Conservation (phyloP, 2,329 filamentous ascomycete genomes). For the Kalaharituber pfeilii region DNA sequence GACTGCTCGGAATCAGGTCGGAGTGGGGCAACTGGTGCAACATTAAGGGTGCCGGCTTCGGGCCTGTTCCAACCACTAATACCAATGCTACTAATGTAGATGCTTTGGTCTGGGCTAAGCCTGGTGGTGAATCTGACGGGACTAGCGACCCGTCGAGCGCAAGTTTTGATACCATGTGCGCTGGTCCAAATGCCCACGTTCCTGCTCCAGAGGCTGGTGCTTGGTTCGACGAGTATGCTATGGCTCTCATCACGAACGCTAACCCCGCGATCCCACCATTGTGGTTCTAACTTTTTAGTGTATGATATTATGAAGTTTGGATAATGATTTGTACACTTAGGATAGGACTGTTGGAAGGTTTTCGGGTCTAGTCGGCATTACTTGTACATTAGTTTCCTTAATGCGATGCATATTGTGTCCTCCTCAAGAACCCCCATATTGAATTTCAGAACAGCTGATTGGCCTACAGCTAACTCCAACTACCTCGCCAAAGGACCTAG, state of each 20-base stretch:
- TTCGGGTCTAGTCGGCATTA: too few species aligned
- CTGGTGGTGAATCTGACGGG: slow-evolving; percentile 32
- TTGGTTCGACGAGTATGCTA: slow-evolving; percentile 31
- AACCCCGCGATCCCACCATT: too few species aligned
- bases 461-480: too few species aligned
- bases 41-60: slow-evolving; percentile 29
- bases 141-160: slow-evolving; percentile 7
- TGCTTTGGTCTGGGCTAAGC: slow-evolving; percentile 33
- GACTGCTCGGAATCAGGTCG: slow-evolving; percentile 26
- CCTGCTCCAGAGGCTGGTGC: slow-evolving; percentile 28
- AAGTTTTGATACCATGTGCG: not conserved
- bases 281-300: too few species aligned
- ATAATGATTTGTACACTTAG: too few species aligned
- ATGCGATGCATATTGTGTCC: too few species aligned
- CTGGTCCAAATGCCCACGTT: not conserved
- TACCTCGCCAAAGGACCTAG: too few species aligned
- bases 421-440: too few species aligned
- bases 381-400: too few species aligned
- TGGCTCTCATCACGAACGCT: slow-evolving; percentile 31
- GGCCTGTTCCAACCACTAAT: slow-evolving; percentile 26
- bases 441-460: too few species aligned
- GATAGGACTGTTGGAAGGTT: too few species aligned
- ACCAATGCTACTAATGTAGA: slow-evolving; percentile 28
- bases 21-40: slow-evolving; percentile 34
- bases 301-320: too few species aligned